These are phyloP conservation scores for Hemisphaericaspora subhashii DNA, from an alignment of 1,139 yeast species.

Conservation along the genomic window DNA sequence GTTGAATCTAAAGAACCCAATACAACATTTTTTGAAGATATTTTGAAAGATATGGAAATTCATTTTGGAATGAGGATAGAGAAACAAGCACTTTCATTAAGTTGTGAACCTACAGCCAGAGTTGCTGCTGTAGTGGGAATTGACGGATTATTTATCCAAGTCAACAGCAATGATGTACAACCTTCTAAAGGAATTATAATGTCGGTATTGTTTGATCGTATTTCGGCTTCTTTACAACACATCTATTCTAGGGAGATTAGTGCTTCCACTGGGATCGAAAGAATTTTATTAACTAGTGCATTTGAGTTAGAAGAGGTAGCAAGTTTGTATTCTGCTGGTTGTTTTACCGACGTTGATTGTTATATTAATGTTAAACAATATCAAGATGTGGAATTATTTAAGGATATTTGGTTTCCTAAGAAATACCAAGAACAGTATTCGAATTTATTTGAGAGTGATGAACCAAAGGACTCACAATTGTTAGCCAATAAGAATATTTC, in stretches of 20 bases:
- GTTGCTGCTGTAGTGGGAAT: conserved; percentile 82
- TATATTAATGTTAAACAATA: conserved; percentile 79
- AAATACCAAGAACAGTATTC: conserved; percentile 12
- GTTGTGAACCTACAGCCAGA: conserved; percentile 92
- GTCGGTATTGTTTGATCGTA: conserved; percentile 45
- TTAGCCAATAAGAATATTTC: conserved; percentile 46
- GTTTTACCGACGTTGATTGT: conserved; percentile 56
- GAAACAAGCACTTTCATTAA: conserved; percentile 69
- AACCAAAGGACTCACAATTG: conserved; percentile 17
- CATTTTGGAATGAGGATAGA: conserved; percentile 66
- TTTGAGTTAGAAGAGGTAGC: conserved; percentile 39
- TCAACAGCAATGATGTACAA: conserved; percentile 46
- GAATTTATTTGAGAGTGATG: conserved; percentile 1
- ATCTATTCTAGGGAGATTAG: conserved; percentile 87
- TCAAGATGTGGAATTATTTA: conserved; percentile 80
- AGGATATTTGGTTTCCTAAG: conserved; percentile 78
- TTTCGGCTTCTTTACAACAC: conserved; percentile 79
- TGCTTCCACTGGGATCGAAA: conserved; percentile 66
- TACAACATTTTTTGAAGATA: conserved; percentile 31
- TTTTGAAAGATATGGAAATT: conserved; percentile 57
- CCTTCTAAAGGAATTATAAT: conserved; percentile 38
- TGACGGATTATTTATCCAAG: conserved; percentile 59
- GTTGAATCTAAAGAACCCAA: conserved; percentile 3
- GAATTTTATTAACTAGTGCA: conserved; percentile 41
- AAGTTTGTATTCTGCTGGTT: conserved; percentile 51